Percentiles rank a stretch among this genome's conserved stretches.
These are phyloP conservation scores for Kwoniella botswanensis DNA, from an alignment of 768 basidiomycete genomes.

Conservation along the genomic window DNA sequence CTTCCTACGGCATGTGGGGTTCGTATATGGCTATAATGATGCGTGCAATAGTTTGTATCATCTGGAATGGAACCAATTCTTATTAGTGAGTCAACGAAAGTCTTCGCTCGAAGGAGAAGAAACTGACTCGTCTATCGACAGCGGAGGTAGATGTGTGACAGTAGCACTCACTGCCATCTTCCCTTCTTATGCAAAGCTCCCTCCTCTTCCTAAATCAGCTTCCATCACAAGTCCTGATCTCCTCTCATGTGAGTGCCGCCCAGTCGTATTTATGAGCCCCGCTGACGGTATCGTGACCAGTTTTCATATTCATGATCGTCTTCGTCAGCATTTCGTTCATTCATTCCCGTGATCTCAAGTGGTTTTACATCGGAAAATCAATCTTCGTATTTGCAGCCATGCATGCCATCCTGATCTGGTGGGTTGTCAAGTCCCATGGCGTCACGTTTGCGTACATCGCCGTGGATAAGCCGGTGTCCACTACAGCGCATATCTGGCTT, in stretches of 20 bases:
- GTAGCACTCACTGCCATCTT: constrained; percentile 31
- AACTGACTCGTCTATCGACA: constrained; percentile 1
- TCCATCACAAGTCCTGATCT: constrained; percentile 27
- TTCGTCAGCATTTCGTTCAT: constrained; percentile 70
- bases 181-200: constrained; percentile 20
- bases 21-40: constrained; percentile 73
- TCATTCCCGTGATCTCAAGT: constrained; percentile 35
- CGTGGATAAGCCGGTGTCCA: constrained; percentile 18
- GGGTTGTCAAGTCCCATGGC: constrained; percentile 74
- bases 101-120: too few relatives aligned
- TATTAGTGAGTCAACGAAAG: constrained; percentile 26
- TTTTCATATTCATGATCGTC: constrained; percentile 86
- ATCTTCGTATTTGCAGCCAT: constrained; percentile 60
- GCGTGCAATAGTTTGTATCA: constrained; percentile 41
- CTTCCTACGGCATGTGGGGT: constrained; percentile 76
- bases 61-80: constrained; percentile 36
- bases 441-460: constrained; percentile 29
- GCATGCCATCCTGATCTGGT: constrained; percentile 64
- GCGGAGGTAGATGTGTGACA: constrained; percentile 25
- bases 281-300: constrained; percentile 55
- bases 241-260: constrained; percentile 36
- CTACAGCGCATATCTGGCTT: constrained; percentile 63
- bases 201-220: constrained; percentile 27
- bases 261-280: not conserved
- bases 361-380: constrained; percentile 75